Evolutionary conservation across 2,329 filamentous ascomycete species (phyloP), one percentile per base, ranked within the genome.

Genomic region (Colletotrichum coccodes): DNA sequence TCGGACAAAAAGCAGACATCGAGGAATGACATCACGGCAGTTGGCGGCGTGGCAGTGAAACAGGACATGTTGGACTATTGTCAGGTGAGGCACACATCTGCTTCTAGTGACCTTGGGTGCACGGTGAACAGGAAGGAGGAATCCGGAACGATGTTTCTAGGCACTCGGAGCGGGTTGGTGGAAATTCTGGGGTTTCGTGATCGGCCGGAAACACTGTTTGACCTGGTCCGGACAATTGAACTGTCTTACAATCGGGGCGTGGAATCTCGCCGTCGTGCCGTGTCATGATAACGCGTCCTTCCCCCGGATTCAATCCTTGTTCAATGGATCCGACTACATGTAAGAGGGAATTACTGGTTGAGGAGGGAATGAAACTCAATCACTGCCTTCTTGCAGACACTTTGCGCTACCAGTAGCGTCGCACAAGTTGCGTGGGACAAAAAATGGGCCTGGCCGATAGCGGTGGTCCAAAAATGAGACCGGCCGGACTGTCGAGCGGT

Each of bases 21-120:
- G 42, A 8, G n/a, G 21, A 21, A 56, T 69, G 66, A 69, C 66
- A 66, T 69, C 66, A 66, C 21, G n/a, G 30, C 18, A 26, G 23
- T 26, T 46, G 42, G 28, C 42, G 18, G 50, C 61, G 42, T 56
- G 56, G 42, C 50, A 30, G 54, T 60, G 49, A 47, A 30, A 56
- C 56, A 28, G n/a, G 32, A 50, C 36, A 42, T n/a, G 38, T 49
- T 65, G 14, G 21, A 36, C 23, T 21, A n/a, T n/a, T 50, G 60
- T 34, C 18, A 28, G 40, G 18, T 44, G 6, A 46, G 14, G 49
- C 54, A 42, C 40, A 34, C 49, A 54, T 14, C n/a, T 16, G 18
- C 14, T 14, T 16, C 14, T 36, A 44, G 54, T n/a, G 49, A 14
- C 14, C 14, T 47, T 52, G 38, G 8, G 42, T 42, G 40, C 21